A percentile compares a stretch with the other conserved stretches of the same genome.
phyloP scores from a whole-genome alignment of 2,329 filamentous ascomycete genomes.

The Dactylellina parvicollis region DNA sequence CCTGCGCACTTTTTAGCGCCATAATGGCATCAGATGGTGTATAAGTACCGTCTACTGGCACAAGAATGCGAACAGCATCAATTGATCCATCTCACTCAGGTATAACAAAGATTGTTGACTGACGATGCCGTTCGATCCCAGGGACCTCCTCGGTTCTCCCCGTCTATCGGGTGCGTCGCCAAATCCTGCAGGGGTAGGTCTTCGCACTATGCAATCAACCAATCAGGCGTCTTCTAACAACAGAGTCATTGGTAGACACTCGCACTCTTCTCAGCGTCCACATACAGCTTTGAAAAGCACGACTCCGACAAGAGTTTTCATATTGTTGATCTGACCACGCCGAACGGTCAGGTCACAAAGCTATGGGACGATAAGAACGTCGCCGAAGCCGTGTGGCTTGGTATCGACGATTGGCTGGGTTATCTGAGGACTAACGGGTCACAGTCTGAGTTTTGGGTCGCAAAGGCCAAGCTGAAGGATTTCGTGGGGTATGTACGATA shows the following conservation, averaged over 20 bases:
- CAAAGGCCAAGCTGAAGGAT: conserved; percentile 53
- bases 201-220: conserved; percentile 67
- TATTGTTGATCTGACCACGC: conserved; percentile 72
- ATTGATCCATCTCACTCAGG: background rate
- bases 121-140: conserved; percentile 73
- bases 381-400: conserved; percentile 80
- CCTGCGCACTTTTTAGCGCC: background rate
- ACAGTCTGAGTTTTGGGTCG: conserved; percentile 56
- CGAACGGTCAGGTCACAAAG: conserved; percentile 71
- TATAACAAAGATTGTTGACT: background rate
- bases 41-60: background rate
- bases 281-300: conserved; percentile 83
- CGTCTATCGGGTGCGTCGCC: conserved; percentile 75
- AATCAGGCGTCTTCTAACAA: background rate
- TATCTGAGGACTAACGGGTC: conserved; percentile 66
- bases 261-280: conserved; percentile 70
- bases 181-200: conserved; percentile 73
- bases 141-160: conserved; percentile 79
- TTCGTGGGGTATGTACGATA: conserved; percentile 47
- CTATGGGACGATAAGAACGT: conserved; percentile 73
- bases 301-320: conserved; percentile 71
- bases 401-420: conserved; percentile 71
- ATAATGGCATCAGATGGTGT: background rate
- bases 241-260: conserved; percentile 58
- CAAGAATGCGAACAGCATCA: background rate